Base-by-base conservation (phyloP, 1,284 basidiomycete species). In the Anthracocystis panici-leucophaei region DNA sequence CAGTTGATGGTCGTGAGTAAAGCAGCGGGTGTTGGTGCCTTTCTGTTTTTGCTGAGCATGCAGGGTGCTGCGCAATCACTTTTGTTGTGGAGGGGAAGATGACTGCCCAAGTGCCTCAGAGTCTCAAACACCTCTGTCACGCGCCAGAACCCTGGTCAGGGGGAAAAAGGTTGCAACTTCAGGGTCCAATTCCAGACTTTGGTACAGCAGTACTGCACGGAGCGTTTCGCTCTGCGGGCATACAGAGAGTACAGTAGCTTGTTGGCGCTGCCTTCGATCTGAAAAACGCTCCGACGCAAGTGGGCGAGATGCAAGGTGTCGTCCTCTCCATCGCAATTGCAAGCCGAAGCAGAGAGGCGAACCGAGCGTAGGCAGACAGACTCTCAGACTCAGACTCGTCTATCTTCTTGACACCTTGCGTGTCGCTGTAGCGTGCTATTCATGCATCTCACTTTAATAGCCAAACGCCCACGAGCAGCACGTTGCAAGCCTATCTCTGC, bases 111-210 rank as follows among this genome's bases (percentile, higher is more conserved):
- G 25, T 49, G 48, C 48, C 46, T 31, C 7, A 1, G 18, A 3
- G 27, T 27, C 27, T 16, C 25, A 16, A 25, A 16, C 10, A 7
- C 10, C 1, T 2, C 14, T 46, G 45, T 27, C 18, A 25, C 46
- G 48, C 48, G 48, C 48, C 48, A 31, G 20, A 27, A n/a, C 41
- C 41, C 41, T 42, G 18, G 18, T 29, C 14, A 16, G 29, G 48
- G 23, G 29, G 21, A 46, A 45, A 12, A 45, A 45, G 27, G 27
- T 27, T 7, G 27, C 27, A 14, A 31, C 29, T 29, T 49, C 48
- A 49, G 48, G 48, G 48, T 49, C 48, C 48, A 49, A 25, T 16
- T 48, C 46, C 25, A n/a, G 31, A 27, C 23, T 46, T 21, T 11
- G 23, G 25, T 23, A 31, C n/a, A n/a, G n/a, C n/a, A n/a, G n/a